Conservation (phyloP, 768 basidiomycete species). For the Trametes cubensis region DNA sequence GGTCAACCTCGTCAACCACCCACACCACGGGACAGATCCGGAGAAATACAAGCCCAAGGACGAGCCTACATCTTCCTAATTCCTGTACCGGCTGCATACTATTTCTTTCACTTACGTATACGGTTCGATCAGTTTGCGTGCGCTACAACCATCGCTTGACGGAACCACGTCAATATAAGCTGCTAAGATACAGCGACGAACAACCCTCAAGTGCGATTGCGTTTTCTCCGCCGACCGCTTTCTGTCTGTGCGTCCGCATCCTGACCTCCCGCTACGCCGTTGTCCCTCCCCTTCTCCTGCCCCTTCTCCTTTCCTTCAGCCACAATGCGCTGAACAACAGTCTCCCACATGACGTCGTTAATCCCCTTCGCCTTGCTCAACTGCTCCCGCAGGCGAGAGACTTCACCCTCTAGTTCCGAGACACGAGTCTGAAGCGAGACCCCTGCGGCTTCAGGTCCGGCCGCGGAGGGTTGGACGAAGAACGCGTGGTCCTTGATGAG, state of each 20-base stretch:
- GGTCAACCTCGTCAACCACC: constrained; percentile 96
- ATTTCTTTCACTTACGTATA: neutral
- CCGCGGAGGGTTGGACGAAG: constrained; percentile 55
- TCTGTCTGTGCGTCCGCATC: constrained; percentile 16
- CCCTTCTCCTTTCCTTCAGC: constrained; percentile 40
- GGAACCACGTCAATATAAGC: neutral
- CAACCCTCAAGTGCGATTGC: constrained; percentile 22
- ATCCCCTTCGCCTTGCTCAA: constrained; percentile 85
- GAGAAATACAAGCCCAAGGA: constrained; percentile 62
- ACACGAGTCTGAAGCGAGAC: constrained; percentile 57
- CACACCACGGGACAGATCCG: constrained; percentile 81
- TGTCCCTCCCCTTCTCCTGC: constrained; percentile 20
- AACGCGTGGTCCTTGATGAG: constrained; percentile 66
- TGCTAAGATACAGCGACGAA: neutral
- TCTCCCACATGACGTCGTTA: constrained; percentile 94
- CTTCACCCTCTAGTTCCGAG: constrained; percentile 71
- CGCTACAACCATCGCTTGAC: neutral
- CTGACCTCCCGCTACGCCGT: constrained; percentile 15
- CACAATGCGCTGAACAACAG: constrained; percentile 68
- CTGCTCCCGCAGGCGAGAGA: constrained; percentile 64
- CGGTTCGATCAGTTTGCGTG: neutral
- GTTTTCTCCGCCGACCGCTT: constrained; percentile 25
- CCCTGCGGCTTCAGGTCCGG: constrained; percentile 36
- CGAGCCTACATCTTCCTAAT: constrained; percentile 27
- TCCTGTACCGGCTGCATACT: constrained; percentile 1